phyloP scores from a whole-genome alignment of 352 stramenopile species.

The Pythium brachiatum region DNA sequence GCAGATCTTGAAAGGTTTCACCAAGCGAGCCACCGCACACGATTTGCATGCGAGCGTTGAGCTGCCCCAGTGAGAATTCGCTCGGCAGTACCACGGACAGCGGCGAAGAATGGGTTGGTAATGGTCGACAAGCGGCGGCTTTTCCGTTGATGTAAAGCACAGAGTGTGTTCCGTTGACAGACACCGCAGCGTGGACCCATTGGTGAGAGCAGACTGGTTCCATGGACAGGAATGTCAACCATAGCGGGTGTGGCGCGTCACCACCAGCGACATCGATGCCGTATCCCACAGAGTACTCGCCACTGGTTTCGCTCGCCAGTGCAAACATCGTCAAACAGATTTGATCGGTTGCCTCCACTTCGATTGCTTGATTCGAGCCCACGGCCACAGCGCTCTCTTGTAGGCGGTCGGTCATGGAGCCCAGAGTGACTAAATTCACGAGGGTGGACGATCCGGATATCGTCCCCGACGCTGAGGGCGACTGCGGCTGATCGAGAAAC shows the following conservation, averaged over 20 bases:
- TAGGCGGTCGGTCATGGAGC: neutral
- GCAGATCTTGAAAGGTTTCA: neutral
- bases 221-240: neutral
- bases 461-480: neutral
- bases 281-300: neutral
- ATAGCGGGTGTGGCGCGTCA: neutral
- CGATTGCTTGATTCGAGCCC: neutral
- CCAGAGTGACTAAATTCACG: neutral
- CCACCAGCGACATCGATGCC: neutral
- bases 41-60: neutral
- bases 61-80: neutral
- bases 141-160: constrained; percentile 6
- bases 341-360: neutral
- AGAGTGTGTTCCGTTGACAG: neutral
- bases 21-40: neutral
- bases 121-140: neutral
- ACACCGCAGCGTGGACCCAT: constrained; percentile 6
- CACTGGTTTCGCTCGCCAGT: neutral
- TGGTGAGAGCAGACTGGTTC: neutral
- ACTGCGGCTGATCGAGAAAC: neutral
- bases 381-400: neutral
- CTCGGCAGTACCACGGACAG: neutral
- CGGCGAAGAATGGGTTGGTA: neutral
- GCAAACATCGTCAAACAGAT: neutral
- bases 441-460: too few species aligned